A percentile compares a stretch with the other conserved stretches of the same genome.
Conservation (phyloP, 805 yeast genomes). For the Suhomyces sp. region DNA sequence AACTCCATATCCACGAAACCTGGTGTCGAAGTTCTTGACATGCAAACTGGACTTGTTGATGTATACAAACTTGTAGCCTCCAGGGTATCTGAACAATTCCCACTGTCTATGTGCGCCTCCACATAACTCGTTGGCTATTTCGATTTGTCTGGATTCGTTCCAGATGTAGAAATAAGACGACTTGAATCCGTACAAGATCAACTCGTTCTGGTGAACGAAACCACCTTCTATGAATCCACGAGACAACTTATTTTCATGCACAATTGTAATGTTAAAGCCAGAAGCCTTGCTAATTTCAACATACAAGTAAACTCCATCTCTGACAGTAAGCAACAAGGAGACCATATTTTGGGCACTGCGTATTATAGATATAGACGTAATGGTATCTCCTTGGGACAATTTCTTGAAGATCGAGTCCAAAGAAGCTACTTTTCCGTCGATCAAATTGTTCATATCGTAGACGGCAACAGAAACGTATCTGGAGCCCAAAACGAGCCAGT, state of each 20-base stretch:
- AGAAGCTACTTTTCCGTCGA: constrained; percentile 11
- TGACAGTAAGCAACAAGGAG: constrained; percentile 48
- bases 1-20: constrained; percentile 24
- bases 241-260: constrained; percentile 61
- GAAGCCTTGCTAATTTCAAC: constrained; percentile 15
- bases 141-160: constrained; percentile 76
- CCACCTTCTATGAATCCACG: constrained; percentile 84
- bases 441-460: constrained; percentile 38
- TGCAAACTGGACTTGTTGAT: constrained; percentile 52
- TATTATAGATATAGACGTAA: constrained; percentile 50
- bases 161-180: constrained; percentile 75
- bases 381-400: constrained; percentile 63
- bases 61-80: constrained; percentile 48
- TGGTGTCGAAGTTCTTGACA: constrained; percentile 25
- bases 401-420: constrained; percentile 37
- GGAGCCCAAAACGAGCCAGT: constrained; percentile 61
- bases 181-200: constrained; percentile 76
- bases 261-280: constrained; percentile 17
- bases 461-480: constrained; percentile 65
- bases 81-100: constrained; percentile 42
- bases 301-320: constrained; percentile 64
- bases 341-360: constrained; percentile 17
- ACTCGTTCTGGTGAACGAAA: constrained; percentile 38
- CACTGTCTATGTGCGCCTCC: constrained; percentile 93
- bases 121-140: constrained; percentile 66